phyloP scores from a whole-genome alignment of 23 red algal genomes.

The Cyanidioschyzon merolae region DNA sequence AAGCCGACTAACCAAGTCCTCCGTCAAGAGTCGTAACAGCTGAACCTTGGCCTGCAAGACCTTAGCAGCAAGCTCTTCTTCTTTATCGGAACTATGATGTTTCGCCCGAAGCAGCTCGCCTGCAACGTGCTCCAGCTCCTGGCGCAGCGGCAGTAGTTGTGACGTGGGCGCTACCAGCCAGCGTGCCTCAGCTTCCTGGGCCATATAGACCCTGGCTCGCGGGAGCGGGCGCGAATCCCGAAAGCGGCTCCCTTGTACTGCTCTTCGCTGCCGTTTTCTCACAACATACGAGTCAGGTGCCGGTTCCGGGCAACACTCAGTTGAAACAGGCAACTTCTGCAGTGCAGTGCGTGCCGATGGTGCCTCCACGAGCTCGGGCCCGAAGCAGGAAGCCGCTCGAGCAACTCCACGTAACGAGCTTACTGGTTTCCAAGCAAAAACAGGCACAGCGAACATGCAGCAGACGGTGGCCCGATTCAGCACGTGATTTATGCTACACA shows the following conservation, averaged over 20 bases:
- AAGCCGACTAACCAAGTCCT: not conserved
- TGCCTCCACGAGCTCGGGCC: too few relatives aligned
- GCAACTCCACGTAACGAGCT: too few relatives aligned
- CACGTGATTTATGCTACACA: too few relatives aligned
- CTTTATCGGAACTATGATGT: not conserved
- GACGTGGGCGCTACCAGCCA: not conserved
- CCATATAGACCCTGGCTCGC: not conserved
- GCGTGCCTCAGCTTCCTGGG: not conserved
- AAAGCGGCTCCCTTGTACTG: not conserved
- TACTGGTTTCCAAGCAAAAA: too few relatives aligned
- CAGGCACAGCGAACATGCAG: too few relatives aligned
- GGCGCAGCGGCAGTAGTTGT: not conserved
- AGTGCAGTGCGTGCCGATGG: too few relatives aligned
- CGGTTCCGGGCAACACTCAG: not conserved
- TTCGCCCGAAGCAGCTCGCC: slow-evolving; percentile 2
- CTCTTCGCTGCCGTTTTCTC: not conserved
- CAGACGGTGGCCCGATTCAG: too few relatives aligned
- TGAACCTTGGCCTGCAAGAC: not conserved
- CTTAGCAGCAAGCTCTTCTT: not conserved
- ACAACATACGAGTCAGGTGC: not conserved
- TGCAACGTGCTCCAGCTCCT: not conserved
- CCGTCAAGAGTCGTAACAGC: not conserved
- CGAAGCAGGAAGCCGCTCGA: too few relatives aligned
- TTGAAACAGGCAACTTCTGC: too few relatives aligned
- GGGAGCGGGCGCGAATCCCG: not conserved